phyloP scores from a whole-genome alignment of 1,139 yeast species.

The Taphrina flavorubra region DNA sequence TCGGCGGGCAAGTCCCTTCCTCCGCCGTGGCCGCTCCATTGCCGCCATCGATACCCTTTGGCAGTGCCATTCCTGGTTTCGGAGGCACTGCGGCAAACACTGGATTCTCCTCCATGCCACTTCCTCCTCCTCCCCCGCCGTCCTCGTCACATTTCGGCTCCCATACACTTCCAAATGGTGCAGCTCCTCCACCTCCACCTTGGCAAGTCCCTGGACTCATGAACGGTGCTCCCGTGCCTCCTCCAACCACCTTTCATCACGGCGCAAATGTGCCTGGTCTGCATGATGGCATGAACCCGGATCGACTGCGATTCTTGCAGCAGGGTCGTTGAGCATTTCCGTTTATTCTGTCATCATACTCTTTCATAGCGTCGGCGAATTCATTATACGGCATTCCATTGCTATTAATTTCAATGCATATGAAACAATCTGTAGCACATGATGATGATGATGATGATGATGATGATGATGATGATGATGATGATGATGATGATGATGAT shows the following conservation, averaged over 20 bases:
- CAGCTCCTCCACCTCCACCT: neutral
- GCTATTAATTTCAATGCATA: too few species aligned
- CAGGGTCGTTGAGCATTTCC: slow-evolving; percentile 1
- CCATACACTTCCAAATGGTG: neutral
- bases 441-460: too few species aligned
- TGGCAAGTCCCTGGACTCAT: slow-evolving; percentile 25
- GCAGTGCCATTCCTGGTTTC: slow-evolving; percentile 32
- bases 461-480: too few species aligned
- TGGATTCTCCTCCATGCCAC: neutral
- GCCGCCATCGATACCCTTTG: neutral
- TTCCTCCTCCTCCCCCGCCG: slow-evolving; percentile 13
- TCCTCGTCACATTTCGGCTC: neutral
- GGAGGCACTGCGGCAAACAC: neutral
- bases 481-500: too few species aligned
- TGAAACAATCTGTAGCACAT: too few species aligned
- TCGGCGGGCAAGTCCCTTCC: slow-evolving; percentile 30
- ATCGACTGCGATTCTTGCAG: slow-evolving; percentile 19
- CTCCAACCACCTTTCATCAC: slow-evolving; percentile 10
- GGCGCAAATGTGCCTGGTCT: slow-evolving; percentile 13
- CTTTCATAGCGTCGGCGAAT: slow-evolving; percentile 7
- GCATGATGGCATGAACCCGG: slow-evolving; percentile 35
- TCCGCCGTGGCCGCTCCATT: slow-evolving; percentile 1
- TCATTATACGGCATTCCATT: too few species aligned
- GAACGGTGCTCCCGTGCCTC: neutral
- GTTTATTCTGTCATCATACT: neutral